A percentile compares a stretch with the other conserved stretches of the same genome.
Evolutionary conservation across 2,329 filamentous ascomycete species (phyloP).

Genomic region (Amphichorda felina): DNA sequence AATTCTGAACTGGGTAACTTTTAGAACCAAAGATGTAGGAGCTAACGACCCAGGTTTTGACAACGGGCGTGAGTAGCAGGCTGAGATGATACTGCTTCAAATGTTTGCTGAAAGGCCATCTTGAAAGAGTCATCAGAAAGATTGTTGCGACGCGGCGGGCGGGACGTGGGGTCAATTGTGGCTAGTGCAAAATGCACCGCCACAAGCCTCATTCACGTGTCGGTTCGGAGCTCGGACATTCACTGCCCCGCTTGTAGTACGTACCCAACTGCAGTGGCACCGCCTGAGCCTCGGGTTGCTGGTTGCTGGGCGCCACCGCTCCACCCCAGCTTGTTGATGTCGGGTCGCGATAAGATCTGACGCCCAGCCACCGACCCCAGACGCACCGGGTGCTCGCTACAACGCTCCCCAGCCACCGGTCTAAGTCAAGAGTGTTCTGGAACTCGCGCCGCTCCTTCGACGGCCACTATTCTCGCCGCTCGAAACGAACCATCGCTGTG

Average conservation of each 20-base stretch:
- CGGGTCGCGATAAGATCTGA: not conserved
- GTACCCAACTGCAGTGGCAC: not conserved
- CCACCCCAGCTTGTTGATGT: conserved; percentile 1
- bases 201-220: not conserved
- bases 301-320: not conserved
- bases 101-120: not conserved
- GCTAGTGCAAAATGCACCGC: not conserved
- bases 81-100: not conserved
- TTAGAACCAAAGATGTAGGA: too few relatives aligned
- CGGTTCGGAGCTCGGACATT: not conserved
- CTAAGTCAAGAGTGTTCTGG: too few relatives aligned
- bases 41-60: too few relatives aligned
- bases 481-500: too few relatives aligned
- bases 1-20: too few relatives aligned
- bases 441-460: too few relatives aligned
- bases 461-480: too few relatives aligned
- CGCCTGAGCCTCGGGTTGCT: not conserved
- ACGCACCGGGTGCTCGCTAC: too few relatives aligned
- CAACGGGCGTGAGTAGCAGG: not conserved
- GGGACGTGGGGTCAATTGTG: conserved; percentile 1
- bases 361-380: not conserved
- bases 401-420: too few relatives aligned
- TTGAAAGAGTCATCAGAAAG: conserved; percentile 13
- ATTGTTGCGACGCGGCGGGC: not conserved
- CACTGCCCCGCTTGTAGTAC: not conserved